Percentiles rank a stretch among this genome's conserved stretches.
These are phyloP conservation scores for Cerrena zonata DNA, from an alignment of 1,284 basidiomycete genomes.

Conservation along the genomic window DNA sequence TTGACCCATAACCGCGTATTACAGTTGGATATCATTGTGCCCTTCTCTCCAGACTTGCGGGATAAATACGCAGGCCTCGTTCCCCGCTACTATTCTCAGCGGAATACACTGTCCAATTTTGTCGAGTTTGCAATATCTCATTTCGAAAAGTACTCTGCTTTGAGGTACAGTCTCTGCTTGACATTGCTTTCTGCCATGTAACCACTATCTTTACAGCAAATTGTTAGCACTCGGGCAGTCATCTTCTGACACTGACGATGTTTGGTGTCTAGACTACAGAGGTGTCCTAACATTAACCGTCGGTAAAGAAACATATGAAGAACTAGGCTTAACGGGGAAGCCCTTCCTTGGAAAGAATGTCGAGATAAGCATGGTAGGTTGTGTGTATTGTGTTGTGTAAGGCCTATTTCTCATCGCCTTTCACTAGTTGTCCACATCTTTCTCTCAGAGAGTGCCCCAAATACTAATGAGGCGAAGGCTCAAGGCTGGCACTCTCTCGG, in stretches of 20 bases:
- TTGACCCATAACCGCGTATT: not conserved
- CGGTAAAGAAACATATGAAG: constrained; percentile 49
- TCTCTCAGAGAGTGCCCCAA: constrained; percentile 17
- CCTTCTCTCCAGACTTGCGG: constrained; percentile 34
- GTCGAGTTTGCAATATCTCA: constrained; percentile 29
- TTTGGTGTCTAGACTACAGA: constrained; percentile 60
- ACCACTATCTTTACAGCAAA: too few species aligned
- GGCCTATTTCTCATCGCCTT: too few species aligned
- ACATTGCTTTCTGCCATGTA: too few species aligned
- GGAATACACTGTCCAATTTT: constrained; percentile 37
- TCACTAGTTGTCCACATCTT: constrained; percentile 44
- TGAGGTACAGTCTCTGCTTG: too few species aligned
- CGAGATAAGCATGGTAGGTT: constrained; percentile 46
- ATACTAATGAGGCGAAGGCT: not conserved
- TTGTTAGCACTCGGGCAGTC: constrained; percentile 27
- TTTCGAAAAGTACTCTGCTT: constrained; percentile 13
- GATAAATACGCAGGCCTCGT: constrained; percentile 33
- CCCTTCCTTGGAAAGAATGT: constrained; percentile 36
- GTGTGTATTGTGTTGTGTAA: too few species aligned
- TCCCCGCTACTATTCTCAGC: constrained; percentile 38
- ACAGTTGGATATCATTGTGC: constrained; percentile 54
- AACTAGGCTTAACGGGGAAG: constrained; percentile 50
- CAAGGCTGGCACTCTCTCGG: constrained; percentile 5
- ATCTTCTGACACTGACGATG: constrained; percentile 37
- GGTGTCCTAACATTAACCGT: constrained; percentile 52